These are phyloP conservation scores for Boehmeria nivea DNA, from an alignment of 306 rosid genomes.

Conservation along the genomic window DNA sequence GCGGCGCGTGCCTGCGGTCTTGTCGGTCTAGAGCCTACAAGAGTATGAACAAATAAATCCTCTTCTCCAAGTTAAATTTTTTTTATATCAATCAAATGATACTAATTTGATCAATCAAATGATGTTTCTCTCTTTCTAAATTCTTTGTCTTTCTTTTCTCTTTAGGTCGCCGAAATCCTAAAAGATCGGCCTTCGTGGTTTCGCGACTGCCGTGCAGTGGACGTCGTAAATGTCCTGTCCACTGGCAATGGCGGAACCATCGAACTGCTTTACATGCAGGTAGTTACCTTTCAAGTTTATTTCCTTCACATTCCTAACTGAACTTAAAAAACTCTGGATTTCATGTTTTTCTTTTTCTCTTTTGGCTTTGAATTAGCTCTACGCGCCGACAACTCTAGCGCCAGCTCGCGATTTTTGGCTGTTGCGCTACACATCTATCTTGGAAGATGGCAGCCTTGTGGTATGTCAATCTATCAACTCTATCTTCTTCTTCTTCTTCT, in stretches of 20 bases:
- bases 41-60: conserved; percentile 78
- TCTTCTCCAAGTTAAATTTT: not conserved
- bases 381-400: conserved; percentile 95
- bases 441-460: conserved; percentile 99
- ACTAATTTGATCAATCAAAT: too few relatives aligned
- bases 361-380: too few relatives aligned
- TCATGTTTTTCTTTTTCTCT: conserved; percentile 21
- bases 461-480: conserved; percentile 36
- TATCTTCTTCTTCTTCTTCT: too few relatives aligned
- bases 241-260: conserved; percentile 91
- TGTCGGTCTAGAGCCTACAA: conserved; percentile 93
- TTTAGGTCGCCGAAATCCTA: conserved; percentile 89
- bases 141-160: not conserved
- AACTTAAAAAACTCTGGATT: conserved; percentile 5
- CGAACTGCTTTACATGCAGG: conserved; percentile 98
- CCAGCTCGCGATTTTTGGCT: conserved; percentile 99
- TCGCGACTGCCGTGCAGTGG: conserved; percentile 87
- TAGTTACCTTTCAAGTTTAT: too few relatives aligned
- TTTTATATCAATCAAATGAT: too few relatives aligned
- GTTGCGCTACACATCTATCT: conserved; percentile 88
- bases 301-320: too few relatives aligned
- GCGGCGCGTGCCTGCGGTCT: conserved; percentile 99
- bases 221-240: conserved; percentile 70
- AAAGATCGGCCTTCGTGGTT: conserved; percentile 93
- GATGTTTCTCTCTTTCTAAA: too few relatives aligned